Base-by-base conservation (phyloP, 1,284 basidiomycete species). In the Lentinula novae-zelandiae region DNA sequence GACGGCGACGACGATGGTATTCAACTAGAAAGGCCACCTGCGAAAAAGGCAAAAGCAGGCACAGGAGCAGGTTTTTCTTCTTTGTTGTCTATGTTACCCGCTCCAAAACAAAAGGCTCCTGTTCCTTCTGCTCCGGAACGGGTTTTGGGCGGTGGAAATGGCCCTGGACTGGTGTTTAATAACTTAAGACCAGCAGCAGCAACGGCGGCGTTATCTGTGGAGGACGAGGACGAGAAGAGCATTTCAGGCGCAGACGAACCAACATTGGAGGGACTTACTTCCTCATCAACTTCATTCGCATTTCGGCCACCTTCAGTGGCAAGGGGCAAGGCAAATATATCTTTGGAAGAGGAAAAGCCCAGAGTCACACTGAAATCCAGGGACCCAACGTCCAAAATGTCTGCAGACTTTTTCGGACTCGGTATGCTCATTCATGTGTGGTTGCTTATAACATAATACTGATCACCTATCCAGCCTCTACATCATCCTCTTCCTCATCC, bases 81-180 rank as follows among this genome's bases (percentile, higher is more conserved):
- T 1, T 70, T 93, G 52, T 69, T 92, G 31, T 81, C 82, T 1
- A 90, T 92, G 85, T 78, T 93, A 7, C 91, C 91, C 53, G 82
- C 85, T 0, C 90, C 90, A 3, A 91, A 87, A 72, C 80, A 82
- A 65, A 82, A 78, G 58, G 76, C 72, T n/a, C 75, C 80, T 10
- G 68, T 75, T 2, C 44, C 44, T n/a, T 70, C 77, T 7, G 69
- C 74, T 20, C 73, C 80, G 15, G 78, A 84, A 64, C 77, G 84
- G 44, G 81, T 89, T 9, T 78, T 92, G 5, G 90, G 90, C 4
- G 82, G 81, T 7, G 87, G 88, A 8, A 73, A 76, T 39, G 82
- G 84, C 0, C 82, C 81, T 15, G 84, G 86, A 1, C 70, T 90
- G 5, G 78, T 83, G 15, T 89, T 90, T 70, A 81, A 78, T 63